A percentile compares a stretch with the other conserved stretches of the same genome.
Evolutionary conservation across 139 green algal species (phyloP).

Genomic region (Axilococcus clingmanii): DNA sequence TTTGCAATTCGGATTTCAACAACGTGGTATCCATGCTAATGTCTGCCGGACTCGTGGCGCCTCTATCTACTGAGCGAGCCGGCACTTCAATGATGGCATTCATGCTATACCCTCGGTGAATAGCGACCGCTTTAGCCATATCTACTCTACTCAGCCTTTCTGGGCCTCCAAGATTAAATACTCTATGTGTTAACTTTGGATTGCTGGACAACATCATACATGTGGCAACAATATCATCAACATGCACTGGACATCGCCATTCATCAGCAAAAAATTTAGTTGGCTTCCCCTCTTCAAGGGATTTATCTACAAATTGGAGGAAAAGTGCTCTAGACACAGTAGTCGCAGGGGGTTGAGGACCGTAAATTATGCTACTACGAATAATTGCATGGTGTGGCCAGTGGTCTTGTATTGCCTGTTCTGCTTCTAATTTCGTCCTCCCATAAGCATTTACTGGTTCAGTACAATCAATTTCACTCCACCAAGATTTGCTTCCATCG

Average conservation of each 20-base stretch:
- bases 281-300: conserved; percentile 15
- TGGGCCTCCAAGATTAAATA: conserved; percentile 53
- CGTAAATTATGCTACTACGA: conserved; percentile 55
- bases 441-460: conserved; percentile 57
- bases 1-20: neutral
- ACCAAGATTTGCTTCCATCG: conserved; percentile 20
- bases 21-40: conserved; percentile 1
- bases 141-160: conserved; percentile 43
- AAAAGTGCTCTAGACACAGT: conserved; percentile 31
- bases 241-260: conserved; percentile 44
- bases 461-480: conserved; percentile 26
- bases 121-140: conserved; percentile 35
- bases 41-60: conserved; percentile 15
- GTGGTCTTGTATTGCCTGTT: conserved; percentile 28
- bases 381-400: conserved; percentile 54
- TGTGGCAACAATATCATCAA: conserved; percentile 41
- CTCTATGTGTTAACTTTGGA: neutral
- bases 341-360: conserved; percentile 24
- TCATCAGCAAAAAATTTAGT: conserved; percentile 51
- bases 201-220: conserved; percentile 10
- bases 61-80: conserved; percentile 3
- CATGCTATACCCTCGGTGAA: neutral
- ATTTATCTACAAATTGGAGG: conserved; percentile 36
- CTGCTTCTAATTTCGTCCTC: conserved; percentile 39
- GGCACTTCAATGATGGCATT: conserved; percentile 3